Conservation (phyloP, 176 grass and related monocot species). For the Oryza nivara region DNA sequence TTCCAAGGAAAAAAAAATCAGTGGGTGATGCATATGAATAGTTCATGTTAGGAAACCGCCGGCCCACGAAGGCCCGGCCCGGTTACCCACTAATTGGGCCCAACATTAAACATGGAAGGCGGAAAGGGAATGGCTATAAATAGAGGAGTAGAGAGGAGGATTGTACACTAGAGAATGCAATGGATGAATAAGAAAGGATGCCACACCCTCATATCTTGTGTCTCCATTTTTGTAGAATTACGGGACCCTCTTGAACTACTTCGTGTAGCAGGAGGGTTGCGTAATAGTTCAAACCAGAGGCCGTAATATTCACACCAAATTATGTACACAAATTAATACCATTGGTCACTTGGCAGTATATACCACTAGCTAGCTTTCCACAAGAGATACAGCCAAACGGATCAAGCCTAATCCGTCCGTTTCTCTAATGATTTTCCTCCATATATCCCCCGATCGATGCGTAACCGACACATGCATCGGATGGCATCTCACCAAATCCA, state of each 20-base stretch:
- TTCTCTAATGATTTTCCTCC: background rate
- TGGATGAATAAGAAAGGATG: no score
- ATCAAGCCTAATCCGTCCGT: background rate
- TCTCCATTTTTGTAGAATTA: no score
- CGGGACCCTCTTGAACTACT: rapidly evolving
- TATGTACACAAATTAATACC: background rate
- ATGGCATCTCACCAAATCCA: background rate
- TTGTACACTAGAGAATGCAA: no score
- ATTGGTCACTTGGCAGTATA: background rate
- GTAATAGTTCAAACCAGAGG: background rate
- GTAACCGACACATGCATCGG: background rate
- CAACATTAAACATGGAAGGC: no score
- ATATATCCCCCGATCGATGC: background rate
- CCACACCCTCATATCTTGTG: no score
- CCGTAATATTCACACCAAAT: background rate
- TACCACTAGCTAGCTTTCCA: background rate
- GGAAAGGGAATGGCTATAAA: no score
- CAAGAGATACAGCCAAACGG: background rate
- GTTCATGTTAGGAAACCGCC: no score
- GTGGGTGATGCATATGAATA: background rate
- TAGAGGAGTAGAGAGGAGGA: no score
- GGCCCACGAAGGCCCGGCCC: no score
- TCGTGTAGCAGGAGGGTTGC: no score
- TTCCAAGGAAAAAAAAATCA: no score
- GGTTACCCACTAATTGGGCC: no score